Conservation (phyloP, 345 rosid genomes). For the Microcos paniculata region DNA sequence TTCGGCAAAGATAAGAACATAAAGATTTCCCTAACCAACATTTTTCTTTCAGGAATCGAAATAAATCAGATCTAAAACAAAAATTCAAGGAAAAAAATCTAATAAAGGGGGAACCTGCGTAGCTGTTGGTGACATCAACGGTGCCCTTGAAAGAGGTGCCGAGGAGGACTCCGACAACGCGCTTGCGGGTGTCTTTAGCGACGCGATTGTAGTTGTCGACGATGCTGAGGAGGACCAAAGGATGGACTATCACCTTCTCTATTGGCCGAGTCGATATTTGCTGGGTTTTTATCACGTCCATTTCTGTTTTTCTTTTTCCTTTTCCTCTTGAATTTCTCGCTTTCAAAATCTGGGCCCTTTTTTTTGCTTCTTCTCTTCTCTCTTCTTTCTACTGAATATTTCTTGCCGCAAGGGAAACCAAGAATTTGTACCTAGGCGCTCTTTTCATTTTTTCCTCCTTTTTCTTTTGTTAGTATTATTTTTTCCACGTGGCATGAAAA, state of each 20-base stretch:
- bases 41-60: neutral
- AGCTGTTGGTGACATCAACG: conserved; percentile 93
- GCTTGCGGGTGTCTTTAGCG: conserved; percentile 86
- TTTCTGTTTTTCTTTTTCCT: neutral
- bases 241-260: conserved; percentile 93
- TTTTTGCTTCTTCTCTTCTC: neutral
- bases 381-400: neutral
- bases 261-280: conserved; percentile 75
- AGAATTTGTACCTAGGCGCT: too few relatives aligned
- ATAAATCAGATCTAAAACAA: conserved; percentile 5
- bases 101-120: conserved; percentile 49
- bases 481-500: too few relatives aligned
- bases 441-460: too few relatives aligned
- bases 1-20: neutral
- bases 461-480: too few relatives aligned
- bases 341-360: neutral
- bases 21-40: neutral
- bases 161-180: conserved; percentile 80
- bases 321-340: conserved; percentile 1
- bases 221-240: conserved; percentile 92
- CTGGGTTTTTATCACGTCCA: conserved; percentile 96
- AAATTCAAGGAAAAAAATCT: neutral
- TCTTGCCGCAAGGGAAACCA: neutral
- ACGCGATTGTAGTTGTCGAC: conserved; percentile 95
- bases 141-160: conserved; percentile 75